Conservation (phyloP, 306 rosid genomes). For the Inga oerstediana region DNA sequence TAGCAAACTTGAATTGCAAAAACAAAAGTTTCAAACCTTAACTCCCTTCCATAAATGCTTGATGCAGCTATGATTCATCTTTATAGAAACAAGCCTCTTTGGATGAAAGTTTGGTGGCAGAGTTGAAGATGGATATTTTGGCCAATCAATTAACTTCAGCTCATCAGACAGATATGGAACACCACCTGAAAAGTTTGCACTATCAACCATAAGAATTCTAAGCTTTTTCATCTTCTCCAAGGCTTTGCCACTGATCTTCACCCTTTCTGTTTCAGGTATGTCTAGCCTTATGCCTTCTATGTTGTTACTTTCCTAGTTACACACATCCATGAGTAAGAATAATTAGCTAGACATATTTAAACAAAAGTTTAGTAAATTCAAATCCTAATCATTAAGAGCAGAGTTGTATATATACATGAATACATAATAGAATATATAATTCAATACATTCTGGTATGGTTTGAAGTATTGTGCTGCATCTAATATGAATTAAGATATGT, state of each 20-base stretch:
- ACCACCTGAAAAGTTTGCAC: slow-evolving; percentile 4
- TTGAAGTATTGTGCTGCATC: background rate
- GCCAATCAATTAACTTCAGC: slow-evolving; percentile 21
- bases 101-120: slow-evolving; percentile 22
- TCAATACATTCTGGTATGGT: too few relatives aligned
- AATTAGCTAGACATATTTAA: background rate
- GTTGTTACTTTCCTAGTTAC: background rate
- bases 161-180: slow-evolving; percentile 11
- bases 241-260: background rate
- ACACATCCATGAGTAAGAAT: background rate
- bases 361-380: background rate
- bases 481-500: background rate
- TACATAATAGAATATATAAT: too few relatives aligned
- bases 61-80: background rate
- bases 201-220: slow-evolving; percentile 11
- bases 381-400: background rate
- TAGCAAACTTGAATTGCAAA: too few relatives aligned
- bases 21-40: background rate
- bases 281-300: slow-evolving; percentile 25
- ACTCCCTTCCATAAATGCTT: slow-evolving; percentile 13
- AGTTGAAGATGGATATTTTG: slow-evolving; percentile 15
- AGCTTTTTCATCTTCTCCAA: slow-evolving; percentile 27
- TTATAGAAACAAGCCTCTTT: slow-evolving; percentile 22
- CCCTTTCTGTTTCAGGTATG: slow-evolving; percentile 2
- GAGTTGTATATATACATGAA: too few relatives aligned